Percentiles rank a stretch among this genome's conserved stretches.
Evolutionary conservation across 2,329 filamentous ascomycete genomes (phyloP).

Genomic region (Diatrype stigma): DNA sequence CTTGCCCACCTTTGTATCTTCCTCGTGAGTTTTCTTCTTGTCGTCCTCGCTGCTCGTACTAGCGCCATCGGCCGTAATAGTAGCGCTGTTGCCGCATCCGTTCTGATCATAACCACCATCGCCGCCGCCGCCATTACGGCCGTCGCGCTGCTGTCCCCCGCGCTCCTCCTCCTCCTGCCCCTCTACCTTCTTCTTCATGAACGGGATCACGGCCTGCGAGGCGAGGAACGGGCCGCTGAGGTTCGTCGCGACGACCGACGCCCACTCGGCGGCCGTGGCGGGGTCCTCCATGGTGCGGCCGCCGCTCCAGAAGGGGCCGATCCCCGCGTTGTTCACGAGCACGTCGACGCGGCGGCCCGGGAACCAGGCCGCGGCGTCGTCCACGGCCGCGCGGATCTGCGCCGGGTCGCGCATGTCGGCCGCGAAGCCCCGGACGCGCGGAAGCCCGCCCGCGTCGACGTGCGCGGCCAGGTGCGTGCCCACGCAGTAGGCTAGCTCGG

Average conservation of each 20-base stretch:
- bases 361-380: slow-evolving; percentile 28
- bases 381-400: slow-evolving; percentile 30
- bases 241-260: slow-evolving; percentile 41
- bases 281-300: slow-evolving; percentile 41
- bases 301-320: slow-evolving; percentile 36
- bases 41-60: no score
- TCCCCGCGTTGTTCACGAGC: slow-evolving; percentile 36
- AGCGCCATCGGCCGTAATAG: no score
- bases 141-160: no score
- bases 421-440: slow-evolving; percentile 26
- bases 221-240: slow-evolving; percentile 42
- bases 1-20: no score
- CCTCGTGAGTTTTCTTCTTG: no score
- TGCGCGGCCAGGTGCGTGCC: slow-evolving; percentile 25
- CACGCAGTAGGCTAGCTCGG: slow-evolving; percentile 34
- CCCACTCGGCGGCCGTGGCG: slow-evolving; percentile 39
- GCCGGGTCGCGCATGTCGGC: slow-evolving; percentile 38
- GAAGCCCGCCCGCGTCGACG: slow-evolving; percentile 14
- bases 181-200: no score
- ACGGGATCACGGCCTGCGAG: slow-evolving; percentile 42
- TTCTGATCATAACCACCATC: no score
- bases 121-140: no score
- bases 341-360: slow-evolving; percentile 35
- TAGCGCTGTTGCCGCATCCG: no score
- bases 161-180: no score